Conservation (phyloP, 768 basidiomycete species). For the Tulasnella sp. region DNA sequence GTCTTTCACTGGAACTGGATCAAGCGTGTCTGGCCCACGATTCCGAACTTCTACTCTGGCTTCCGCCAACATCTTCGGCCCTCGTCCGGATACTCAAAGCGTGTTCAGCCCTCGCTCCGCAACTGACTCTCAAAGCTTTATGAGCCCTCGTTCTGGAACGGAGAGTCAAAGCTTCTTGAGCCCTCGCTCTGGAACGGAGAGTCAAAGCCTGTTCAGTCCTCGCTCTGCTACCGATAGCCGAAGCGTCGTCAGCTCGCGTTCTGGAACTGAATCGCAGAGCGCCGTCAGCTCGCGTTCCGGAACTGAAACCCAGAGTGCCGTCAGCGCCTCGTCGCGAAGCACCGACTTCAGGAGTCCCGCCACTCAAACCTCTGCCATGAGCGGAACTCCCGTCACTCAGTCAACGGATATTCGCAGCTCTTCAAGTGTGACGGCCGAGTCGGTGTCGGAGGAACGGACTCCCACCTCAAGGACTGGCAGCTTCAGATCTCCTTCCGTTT, state of each 20-base stretch:
- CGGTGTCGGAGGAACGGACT: background rate
- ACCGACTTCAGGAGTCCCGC: background rate
- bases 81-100: background rate
- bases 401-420: background rate
- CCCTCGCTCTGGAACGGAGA: background rate
- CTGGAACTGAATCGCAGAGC: background rate
- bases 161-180: no score
- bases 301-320: background rate
- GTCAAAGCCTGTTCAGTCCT: background rate
- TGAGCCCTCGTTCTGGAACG: no score
- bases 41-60: background rate
- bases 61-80: background rate
- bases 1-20: constrained; percentile 29
- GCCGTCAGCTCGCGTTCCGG: background rate
- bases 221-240: no score
- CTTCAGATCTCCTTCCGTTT: background rate
- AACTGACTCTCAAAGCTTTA: background rate
- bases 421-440: background rate
- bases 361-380: background rate
- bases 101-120: background rate
- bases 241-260: no score
- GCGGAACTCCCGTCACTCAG: background rate
- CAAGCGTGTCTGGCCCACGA: background rate
- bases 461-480: background rate
- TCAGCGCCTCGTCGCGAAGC: background rate